Percentiles rank a stretch among this genome's conserved stretches.
phyloP scores from a whole-genome alignment of 2,329 filamentous ascomycete genomes.

The Rhinocladiella mackenziei region DNA sequence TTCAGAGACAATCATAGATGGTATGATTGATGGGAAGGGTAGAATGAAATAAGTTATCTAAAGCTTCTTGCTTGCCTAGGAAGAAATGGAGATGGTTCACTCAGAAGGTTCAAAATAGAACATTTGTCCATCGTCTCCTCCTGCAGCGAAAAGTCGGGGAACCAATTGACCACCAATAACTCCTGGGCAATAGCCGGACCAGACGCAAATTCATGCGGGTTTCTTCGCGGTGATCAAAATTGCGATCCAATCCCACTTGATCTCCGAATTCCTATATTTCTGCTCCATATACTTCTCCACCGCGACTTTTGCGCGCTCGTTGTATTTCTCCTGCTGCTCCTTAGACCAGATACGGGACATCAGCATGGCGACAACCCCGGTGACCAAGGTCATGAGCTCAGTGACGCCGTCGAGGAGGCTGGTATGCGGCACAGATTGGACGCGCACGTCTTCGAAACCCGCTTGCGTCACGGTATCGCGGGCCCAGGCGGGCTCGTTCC shows the following conservation, averaged over 20 bases:
- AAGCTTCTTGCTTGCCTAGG: too few species aligned
- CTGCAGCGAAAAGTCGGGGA: too few species aligned
- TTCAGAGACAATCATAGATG: too few species aligned
- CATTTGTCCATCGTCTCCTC: too few species aligned
- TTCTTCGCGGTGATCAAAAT: conserved; percentile 35
- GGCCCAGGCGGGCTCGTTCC: conserved; percentile 14
- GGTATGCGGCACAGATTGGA: conserved; percentile 6
- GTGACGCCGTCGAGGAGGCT: conserved; percentile 3
- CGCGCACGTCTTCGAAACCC: conserved; percentile 16
- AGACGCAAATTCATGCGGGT: conserved; percentile 6
- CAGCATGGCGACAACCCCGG: conserved; percentile 10
- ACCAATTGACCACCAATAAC: too few species aligned
- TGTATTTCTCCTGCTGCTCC: conserved; percentile 15
- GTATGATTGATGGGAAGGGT: too few species aligned
- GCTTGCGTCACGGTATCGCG: background rate
- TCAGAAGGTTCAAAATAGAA: too few species aligned
- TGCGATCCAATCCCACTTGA: conserved; percentile 28
- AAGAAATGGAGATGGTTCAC: too few species aligned
- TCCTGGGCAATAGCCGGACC: background rate
- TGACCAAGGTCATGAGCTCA: conserved; percentile 7
- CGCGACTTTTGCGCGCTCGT: conserved; percentile 7
- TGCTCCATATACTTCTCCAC: conserved; percentile 16
- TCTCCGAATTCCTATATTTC: conserved; percentile 17
- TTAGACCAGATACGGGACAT: conserved; percentile 10
- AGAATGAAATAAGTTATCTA: too few species aligned